Conservation (phyloP, 2,329 filamentous ascomycete species). For the Xylaria sp. region DNA sequence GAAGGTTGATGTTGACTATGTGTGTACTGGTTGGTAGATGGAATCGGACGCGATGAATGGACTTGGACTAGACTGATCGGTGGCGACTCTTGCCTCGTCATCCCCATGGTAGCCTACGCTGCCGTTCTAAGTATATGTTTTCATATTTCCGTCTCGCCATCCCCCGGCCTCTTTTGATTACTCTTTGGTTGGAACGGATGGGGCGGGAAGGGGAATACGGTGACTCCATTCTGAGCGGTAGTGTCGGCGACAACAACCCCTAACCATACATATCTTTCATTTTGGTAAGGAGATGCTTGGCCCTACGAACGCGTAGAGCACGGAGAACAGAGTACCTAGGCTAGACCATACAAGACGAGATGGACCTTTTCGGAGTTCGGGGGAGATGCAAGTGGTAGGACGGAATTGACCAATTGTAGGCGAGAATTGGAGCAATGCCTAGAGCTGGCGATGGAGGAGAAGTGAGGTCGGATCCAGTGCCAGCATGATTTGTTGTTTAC, state of each 20-base stretch:
- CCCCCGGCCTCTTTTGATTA: background rate
- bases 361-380: conserved; percentile 18
- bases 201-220: conserved; percentile 14
- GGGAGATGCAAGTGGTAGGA: conserved; percentile 19
- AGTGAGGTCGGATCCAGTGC: conserved; percentile 10
- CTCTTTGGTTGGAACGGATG: conserved; percentile 11
- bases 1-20: background rate
- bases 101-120: conserved; percentile 23
- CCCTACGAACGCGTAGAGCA: no score
- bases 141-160: background rate
- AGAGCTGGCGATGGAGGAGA: conserved; percentile 5
- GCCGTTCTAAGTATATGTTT: background rate
- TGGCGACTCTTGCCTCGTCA: conserved; percentile 28
- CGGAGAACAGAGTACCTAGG: no score
- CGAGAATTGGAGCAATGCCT: conserved; percentile 27
- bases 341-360: conserved; percentile 2
- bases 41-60: background rate
- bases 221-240: background rate
- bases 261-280: background rate
- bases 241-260: background rate
- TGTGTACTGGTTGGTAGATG: background rate
- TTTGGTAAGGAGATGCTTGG: no score
- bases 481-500: conserved; percentile 17
- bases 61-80: conserved; percentile 9
- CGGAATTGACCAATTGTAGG: conserved; percentile 38